Base-by-base conservation (phyloP, 768 basidiomycete genomes). In the Mycena belliarum region DNA sequence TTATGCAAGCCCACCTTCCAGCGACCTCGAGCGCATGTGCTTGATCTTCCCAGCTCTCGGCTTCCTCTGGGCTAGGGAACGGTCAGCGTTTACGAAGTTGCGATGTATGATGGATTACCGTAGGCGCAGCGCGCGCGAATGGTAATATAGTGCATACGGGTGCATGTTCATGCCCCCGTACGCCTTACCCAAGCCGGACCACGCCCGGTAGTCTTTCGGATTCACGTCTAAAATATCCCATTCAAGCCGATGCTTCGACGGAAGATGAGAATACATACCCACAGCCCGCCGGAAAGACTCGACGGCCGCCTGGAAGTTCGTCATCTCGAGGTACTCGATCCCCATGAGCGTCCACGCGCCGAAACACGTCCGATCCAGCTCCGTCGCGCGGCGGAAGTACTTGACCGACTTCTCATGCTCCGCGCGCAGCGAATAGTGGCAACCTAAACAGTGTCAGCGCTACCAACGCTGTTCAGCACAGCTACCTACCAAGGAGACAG, bases 311-410 rank as follows among this genome's bases (percentile, higher is more conserved):
- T 91, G 88, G 11, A 85, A 83, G 69, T 93, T 92, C 69, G 87
- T 87, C 82, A 90, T 79, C 72, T 93, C 91, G 43, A 91, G 82
- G 63, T 84, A 92, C 68, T 91, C 90, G 65, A 91, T 88, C 3
- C 91, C 90, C 86, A 93, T 88, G 49, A 93, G 73, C 3, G 88
- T 91, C 90, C 91, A 93, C 4, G 91, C 89, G 0, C 86, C 84
- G 14, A 89, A 73, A 66, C 87, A 92, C 4, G 83, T 87, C 41
- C 86, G 77, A 68, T 93, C 88, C n/a, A 93, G 77, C 63, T 88
- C 82, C 12, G 88, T 83, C 1, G 90, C 88, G 15, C 89, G 78
- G 48, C 83, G 79, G 72, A 91, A 93, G 69, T 91, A 91, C 58
- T 84, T 83, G 55, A 89, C 83, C 0, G 91, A 89, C 68, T 89